Base-by-base conservation (phyloP, 495 filamentous ascomycete genomes). In the Penicillium ucsense region DNA sequence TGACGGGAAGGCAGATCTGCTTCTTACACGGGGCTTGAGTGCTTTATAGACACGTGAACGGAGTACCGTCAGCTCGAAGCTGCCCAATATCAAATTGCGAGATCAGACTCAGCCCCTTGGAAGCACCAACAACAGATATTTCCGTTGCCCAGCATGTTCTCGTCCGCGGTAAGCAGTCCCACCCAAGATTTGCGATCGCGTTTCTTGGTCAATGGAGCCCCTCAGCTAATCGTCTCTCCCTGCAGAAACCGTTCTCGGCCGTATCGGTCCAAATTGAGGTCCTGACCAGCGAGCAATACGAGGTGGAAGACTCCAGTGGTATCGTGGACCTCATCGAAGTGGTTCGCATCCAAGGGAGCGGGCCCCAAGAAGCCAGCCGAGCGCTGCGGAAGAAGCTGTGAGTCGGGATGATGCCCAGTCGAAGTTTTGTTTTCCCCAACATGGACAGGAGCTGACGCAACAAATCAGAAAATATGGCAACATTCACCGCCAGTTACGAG, bases 381-480 rank as follows among this genome's bases (percentile, higher is more conserved):
- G 91, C 94, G 20, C 78, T 97, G 55, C 80, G 94, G 41, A 99
- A 97, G 81, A 97, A 99, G 73, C 78, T 99, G 78, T 88, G 61
- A 64, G 84, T 66, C 33, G 41, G 20, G 20, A 20, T 20, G 20
- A 20, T 20, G 20, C 20, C 20, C 20, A 20, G 20, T 20, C 20
- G 20, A 20, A 20, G 20, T 20, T 20, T 2, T 20, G 20, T 20
- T 20, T 20, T 20, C 20, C 20, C 20, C 20, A 20, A 20, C 20
- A 20, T 20, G 2, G 20, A 20, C 20, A 20, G 20, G 20, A 20
- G 20, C 20, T 20, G 20, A 20, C 20, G 20, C 20, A 1, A 20
- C 1, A 20, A 20, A 20, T 5, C 28, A 88, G 84, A 35, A 97
- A 97, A 67, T 99, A 99, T 64, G 94, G 94, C 45, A 95, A 79